Percentiles rank a stretch among this genome's conserved stretches.
These are phyloP conservation scores for Syzygium malaccense DNA, from an alignment of 441 rosid species.

Conservation along the genomic window DNA sequence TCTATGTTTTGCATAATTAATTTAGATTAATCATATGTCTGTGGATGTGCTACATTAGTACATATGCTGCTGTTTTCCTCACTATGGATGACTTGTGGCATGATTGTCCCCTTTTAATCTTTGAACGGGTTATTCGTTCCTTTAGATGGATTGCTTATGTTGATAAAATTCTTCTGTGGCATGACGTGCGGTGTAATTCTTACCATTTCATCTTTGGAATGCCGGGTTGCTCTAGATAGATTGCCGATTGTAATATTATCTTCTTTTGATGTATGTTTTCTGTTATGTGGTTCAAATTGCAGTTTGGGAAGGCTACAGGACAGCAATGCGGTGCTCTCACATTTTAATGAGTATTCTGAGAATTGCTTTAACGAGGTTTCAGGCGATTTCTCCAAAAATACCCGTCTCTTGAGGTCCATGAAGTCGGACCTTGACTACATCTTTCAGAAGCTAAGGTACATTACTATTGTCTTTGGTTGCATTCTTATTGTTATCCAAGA, in stretches of 20 bases:
- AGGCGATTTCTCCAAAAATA: slow-evolving; percentile 54
- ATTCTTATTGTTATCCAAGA: neutral
- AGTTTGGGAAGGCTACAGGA: slow-evolving; percentile 97
- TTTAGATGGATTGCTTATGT: neutral
- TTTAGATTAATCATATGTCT: neutral
- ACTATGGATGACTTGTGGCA: neutral
- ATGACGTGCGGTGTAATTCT: neutral
- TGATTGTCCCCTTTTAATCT: neutral
- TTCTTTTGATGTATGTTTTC: neutral
- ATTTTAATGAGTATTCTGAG: slow-evolving; percentile 83
- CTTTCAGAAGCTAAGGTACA: slow-evolving; percentile 77
- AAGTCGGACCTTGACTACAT: slow-evolving; percentile 87
- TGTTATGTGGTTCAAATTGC: slow-evolving; percentile 7
- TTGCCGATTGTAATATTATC: neutral
- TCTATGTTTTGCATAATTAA: neutral
- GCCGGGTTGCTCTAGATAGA: neutral
- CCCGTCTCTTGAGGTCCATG: slow-evolving; percentile 61
- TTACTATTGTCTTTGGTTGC: neutral
- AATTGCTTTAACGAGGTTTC: slow-evolving; percentile 69
- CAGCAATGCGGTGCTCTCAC: slow-evolving; percentile 87
- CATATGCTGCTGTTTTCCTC: neutral
- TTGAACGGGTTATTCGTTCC: neutral
- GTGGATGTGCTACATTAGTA: neutral
- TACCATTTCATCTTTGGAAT: neutral
- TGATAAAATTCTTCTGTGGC: neutral